Conservation (phyloP, 129 eudicot species). For the Arctium minus region DNA sequence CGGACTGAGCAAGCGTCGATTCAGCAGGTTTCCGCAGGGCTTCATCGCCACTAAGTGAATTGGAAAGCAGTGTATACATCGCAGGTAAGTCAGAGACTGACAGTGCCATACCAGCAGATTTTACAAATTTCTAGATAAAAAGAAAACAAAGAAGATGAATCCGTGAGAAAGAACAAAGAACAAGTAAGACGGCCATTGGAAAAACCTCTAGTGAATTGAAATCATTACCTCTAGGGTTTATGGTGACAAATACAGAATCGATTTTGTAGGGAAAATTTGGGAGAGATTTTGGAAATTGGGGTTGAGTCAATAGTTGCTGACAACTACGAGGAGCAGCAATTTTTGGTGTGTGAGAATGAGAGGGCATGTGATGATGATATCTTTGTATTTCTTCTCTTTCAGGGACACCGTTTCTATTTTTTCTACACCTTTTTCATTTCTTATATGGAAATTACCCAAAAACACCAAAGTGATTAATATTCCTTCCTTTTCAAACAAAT, state of each 20-base stretch:
- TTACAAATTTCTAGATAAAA: neutral
- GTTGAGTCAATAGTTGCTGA: constrained; percentile 24
- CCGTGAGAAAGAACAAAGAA: constrained; percentile 6
- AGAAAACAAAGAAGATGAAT: constrained; percentile 6
- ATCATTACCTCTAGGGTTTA: constrained; percentile 32
- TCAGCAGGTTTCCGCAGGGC: constrained; percentile 80
- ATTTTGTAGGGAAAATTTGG: constrained; percentile 6
- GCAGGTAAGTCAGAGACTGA: constrained; percentile 79
- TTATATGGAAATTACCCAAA: neutral
- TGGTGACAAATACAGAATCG: constrained; percentile 14
- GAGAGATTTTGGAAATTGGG: neutral
- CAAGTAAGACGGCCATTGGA: neutral
- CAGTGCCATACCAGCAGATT: constrained; percentile 58
- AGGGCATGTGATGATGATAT: constrained; percentile 7
- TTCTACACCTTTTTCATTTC: neutral
- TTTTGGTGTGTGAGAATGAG: constrained; percentile 7
- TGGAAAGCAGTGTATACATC: constrained; percentile 75
- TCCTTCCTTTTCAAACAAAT: neutral
- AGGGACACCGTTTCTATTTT: neutral
- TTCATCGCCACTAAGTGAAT: constrained; percentile 70
- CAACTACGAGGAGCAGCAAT: constrained; percentile 13
- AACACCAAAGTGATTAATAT: neutral
- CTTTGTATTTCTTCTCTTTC: constrained; percentile 20
- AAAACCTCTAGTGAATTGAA: neutral
- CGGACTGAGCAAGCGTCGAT: constrained; percentile 70